These are phyloP conservation scores for Galerina marginata DNA, from an alignment of 768 basidiomycete genomes.

Conservation along the genomic window DNA sequence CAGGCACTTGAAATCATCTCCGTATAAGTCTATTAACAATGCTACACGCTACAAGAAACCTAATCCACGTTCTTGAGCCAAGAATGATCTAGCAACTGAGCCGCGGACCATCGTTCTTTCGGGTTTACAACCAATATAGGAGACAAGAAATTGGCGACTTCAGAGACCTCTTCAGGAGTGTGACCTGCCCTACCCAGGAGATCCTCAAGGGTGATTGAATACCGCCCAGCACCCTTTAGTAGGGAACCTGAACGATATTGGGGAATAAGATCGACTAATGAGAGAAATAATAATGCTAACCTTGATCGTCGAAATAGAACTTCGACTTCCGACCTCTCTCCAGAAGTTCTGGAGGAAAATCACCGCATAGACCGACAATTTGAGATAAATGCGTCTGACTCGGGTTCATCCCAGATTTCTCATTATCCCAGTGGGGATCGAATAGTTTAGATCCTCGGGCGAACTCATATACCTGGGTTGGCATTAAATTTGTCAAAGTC, in stretches of 20 bases:
- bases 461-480: constrained; percentile 21
- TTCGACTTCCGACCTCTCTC: background rate
- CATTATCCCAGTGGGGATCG: constrained; percentile 57
- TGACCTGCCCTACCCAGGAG: constrained; percentile 7
- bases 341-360: constrained; percentile 4
- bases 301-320: constrained; percentile 12
- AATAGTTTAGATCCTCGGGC: constrained; percentile 74
- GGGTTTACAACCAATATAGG: constrained; percentile 14
- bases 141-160: constrained; percentile 13
- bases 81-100: constrained; percentile 12
- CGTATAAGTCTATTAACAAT: too few species aligned
- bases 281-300: background rate
- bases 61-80: constrained; percentile 11
- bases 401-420: constrained; percentile 15
- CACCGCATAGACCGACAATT: constrained; percentile 5
- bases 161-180: constrained; percentile 1
- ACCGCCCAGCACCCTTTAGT: constrained; percentile 6
- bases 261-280: background rate
- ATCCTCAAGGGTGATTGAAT: constrained; percentile 2
- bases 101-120: constrained; percentile 10
- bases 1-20: too few species aligned
- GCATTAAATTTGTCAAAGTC: background rate
- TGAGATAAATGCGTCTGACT: constrained; percentile 15
- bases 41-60: too few species aligned
- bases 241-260: constrained; percentile 2